Conservation (phyloP, 345 rosid species). For the Iberis pinnata region DNA sequence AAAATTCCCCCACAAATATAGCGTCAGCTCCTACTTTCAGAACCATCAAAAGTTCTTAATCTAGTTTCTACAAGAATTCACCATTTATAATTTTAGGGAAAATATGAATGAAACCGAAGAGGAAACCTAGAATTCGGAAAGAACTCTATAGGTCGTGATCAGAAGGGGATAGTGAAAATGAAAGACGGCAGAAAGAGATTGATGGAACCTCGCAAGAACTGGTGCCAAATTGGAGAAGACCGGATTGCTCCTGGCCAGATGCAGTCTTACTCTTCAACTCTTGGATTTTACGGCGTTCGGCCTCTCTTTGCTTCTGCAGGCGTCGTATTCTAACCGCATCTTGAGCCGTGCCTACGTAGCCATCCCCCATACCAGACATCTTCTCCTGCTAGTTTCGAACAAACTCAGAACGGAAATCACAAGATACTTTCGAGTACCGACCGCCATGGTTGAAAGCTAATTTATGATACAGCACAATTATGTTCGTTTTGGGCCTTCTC, state of each 20-base stretch:
- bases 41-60: too few species aligned
- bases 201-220: conserved; percentile 75
- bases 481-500: conserved; percentile 16
- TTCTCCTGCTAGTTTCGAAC: conserved; percentile 21
- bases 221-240: conserved; percentile 97
- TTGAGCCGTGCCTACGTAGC: conserved; percentile 98
- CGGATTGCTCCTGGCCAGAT: conserved; percentile 71
- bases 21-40: background rate
- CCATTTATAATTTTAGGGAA: too few species aligned
- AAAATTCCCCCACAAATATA: too few species aligned
- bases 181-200: background rate
- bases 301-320: conserved; percentile 96
- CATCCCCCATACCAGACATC: conserved; percentile 99
- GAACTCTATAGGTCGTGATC: background rate
- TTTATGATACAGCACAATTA: background rate
- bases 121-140: conserved; percentile 7
- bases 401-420: background rate
- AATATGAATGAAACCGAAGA: too few species aligned
- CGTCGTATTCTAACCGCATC: conserved; percentile 98
- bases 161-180: too few species aligned
- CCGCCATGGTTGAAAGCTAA: conserved; percentile 1
- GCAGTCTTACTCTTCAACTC: conserved; percentile 89
- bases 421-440: background rate
- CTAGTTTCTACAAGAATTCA: background rate
- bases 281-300: conserved; percentile 91